Conservation (phyloP, 2,329 filamentous ascomycete species). For the Dothistroma septosporum region DNA sequence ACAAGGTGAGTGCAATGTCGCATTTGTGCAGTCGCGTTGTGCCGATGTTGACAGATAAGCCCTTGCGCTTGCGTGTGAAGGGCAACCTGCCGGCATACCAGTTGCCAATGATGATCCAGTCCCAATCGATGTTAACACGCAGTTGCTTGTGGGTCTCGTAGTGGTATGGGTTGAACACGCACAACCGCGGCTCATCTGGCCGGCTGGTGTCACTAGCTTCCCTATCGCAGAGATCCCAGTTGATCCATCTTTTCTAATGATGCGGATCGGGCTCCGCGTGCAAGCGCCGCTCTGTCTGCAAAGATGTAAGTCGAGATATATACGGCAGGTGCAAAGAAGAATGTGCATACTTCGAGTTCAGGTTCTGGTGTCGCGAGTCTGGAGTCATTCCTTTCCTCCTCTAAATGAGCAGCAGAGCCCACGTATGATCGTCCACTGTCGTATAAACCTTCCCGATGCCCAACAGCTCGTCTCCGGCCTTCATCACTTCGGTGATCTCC, state of each 20-base stretch:
- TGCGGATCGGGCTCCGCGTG: neutral
- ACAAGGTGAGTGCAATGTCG: neutral
- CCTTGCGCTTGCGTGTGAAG: neutral
- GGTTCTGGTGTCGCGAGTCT: neutral
- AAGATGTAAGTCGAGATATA: neutral
- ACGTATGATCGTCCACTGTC: conserved; percentile 89
- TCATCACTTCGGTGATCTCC: conserved; percentile 65
- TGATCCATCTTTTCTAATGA: neutral
- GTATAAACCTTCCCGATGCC: conserved; percentile 74
- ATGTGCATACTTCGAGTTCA: neutral
- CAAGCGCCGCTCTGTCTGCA: neutral
- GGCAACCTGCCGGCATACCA: neutral
- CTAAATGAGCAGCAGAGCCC: conserved; percentile 72
- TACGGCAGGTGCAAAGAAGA: too few species aligned
- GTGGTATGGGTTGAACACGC: too few species aligned
- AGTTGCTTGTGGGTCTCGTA: neutral
- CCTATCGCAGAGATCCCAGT: neutral
- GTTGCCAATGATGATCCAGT: neutral
- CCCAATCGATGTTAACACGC: neutral
- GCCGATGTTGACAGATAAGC: neutral
- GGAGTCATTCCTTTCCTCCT: conserved; percentile 6
- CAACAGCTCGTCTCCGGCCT: conserved; percentile 77
- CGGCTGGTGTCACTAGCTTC: neutral
- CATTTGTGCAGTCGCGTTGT: neutral
- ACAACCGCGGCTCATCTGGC: neutral